phyloP scores from a whole-genome alignment of 371 early-diverging fungal genomes.

The Coemansia sp. region DNA sequence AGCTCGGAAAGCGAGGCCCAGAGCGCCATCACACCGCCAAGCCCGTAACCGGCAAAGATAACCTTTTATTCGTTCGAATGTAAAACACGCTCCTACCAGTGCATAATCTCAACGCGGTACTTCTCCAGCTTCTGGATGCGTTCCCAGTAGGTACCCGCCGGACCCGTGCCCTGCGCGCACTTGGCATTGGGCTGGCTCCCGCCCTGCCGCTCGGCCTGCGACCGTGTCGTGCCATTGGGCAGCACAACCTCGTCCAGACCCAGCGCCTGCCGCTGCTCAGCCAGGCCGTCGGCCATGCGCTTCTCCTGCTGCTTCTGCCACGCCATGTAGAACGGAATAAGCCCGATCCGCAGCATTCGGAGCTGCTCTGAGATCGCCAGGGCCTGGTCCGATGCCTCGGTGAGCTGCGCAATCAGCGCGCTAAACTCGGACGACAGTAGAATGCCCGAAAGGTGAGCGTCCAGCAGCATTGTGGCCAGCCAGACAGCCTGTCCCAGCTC shows the following conservation, averaged over 20 bases:
- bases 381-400: slow-evolving; percentile 28
- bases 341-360: slow-evolving; percentile 38
- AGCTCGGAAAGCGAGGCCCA: slow-evolving; percentile 40
- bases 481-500: slow-evolving; percentile 34
- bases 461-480: slow-evolving; percentile 36
- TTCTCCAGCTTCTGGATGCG: slow-evolving; percentile 49
- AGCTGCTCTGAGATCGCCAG: slow-evolving; percentile 46
- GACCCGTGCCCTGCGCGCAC: slow-evolving; percentile 40
- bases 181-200: slow-evolving; percentile 28
- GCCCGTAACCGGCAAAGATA: not conserved
- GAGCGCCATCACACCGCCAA: slow-evolving; percentile 4
- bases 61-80: not conserved
- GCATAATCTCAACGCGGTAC: slow-evolving; percentile 50
- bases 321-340: slow-evolving; percentile 38
- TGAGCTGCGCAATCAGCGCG: slow-evolving; percentile 32
- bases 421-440: slow-evolving; percentile 32
- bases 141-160: slow-evolving; percentile 49
- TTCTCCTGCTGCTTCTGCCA: slow-evolving; percentile 45
- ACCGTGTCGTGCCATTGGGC: slow-evolving; percentile 41
- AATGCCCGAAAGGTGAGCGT: slow-evolving; percentile 40
- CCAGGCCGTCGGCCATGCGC: slow-evolving; percentile 34
- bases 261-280: slow-evolving; percentile 40
- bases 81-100: slow-evolving; percentile 25
- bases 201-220: slow-evolving; percentile 38
- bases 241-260: slow-evolving; percentile 49